Percentiles rank a stretch among this genome's conserved stretches.
phyloP scores from a whole-genome alignment of 2,329 filamentous ascomycete genomes.

The Cercospora citrullina region DNA sequence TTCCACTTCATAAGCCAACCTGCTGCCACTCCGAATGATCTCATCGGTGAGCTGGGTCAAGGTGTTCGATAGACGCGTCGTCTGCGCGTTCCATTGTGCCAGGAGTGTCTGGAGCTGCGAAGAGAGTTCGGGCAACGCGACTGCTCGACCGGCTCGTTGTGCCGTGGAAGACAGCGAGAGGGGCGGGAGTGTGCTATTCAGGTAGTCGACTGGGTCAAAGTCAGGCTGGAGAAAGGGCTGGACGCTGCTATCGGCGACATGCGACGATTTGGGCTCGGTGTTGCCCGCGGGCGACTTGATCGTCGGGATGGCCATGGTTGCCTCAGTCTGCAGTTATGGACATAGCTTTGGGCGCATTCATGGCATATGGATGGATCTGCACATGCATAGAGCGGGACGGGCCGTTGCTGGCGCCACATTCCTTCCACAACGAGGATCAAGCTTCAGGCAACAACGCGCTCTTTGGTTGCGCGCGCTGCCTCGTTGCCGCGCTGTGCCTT shows the following conservation, averaged over 20 bases:
- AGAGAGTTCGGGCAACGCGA: slow-evolving; percentile 73
- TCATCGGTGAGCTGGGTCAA: slow-evolving; percentile 92
- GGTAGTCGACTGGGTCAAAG: slow-evolving; percentile 82
- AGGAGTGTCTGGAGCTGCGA: slow-evolving; percentile 80
- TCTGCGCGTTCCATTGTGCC: slow-evolving; percentile 85
- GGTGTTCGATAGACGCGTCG: slow-evolving; percentile 74
- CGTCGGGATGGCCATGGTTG: slow-evolving; percentile 19
- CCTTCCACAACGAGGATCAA: background rate
- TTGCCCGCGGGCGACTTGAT: slow-evolving; percentile 7
- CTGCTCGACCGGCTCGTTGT: slow-evolving; percentile 40
- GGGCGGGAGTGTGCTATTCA: slow-evolving; percentile 75
- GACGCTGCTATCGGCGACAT: slow-evolving; percentile 71
- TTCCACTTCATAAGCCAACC: slow-evolving; percentile 92
- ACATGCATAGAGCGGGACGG: background rate
- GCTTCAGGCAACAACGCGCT: slow-evolving; percentile 14
- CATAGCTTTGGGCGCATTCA: background rate
- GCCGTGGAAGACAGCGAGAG: slow-evolving; percentile 55
- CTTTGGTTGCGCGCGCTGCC: background rate
- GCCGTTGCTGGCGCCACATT: background rate
- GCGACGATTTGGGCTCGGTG: slow-evolving; percentile 49
- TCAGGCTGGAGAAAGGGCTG: slow-evolving; percentile 71
- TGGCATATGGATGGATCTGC: background rate
- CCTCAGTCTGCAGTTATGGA: background rate
- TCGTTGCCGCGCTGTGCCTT: slow-evolving; percentile 2
- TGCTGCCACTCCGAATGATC: slow-evolving; percentile 82